Evolutionary conservation across 257 asterid species (phyloP).

Genomic region (Solanum piurae): DNA sequence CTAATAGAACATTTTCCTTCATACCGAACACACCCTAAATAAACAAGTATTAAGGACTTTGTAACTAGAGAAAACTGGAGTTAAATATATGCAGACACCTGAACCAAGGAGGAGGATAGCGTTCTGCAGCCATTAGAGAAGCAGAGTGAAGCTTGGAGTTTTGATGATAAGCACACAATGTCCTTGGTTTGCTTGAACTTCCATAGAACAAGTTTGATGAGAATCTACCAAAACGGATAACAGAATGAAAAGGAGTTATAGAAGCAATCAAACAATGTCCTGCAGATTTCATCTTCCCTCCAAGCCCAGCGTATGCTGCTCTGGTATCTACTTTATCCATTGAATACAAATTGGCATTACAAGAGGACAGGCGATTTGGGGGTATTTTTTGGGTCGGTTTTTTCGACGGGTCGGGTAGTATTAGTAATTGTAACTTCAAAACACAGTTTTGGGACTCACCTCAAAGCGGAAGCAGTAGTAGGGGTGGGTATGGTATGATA

Average conservation of each 20-base stretch:
- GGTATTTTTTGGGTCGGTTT: neutral
- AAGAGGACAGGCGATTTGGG: constrained; percentile 14
- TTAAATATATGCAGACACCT: constrained; percentile 31
- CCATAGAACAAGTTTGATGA: constrained; percentile 22
- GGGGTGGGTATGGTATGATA: too few relatives aligned
- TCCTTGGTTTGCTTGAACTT: constrained; percentile 33
- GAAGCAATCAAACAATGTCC: constrained; percentile 45
- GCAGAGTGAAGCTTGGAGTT: constrained; percentile 29
- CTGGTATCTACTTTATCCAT: constrained; percentile 43
- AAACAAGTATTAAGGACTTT: neutral
- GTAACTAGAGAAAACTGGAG: neutral
- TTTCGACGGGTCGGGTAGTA: neutral
- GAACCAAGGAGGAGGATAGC: constrained; percentile 77
- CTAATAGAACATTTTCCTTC: neutral
- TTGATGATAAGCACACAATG: constrained; percentile 17
- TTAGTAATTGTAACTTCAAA: neutral
- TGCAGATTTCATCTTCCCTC: constrained; percentile 56
- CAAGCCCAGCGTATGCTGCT: constrained; percentile 30
- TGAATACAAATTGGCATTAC: constrained; percentile 38
- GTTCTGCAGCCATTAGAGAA: constrained; percentile 51
- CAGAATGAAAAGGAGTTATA: constrained; percentile 60
- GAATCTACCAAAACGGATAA: constrained; percentile 47
- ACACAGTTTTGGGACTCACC: too few relatives aligned
- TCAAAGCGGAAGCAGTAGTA: too few relatives aligned
- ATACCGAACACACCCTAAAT: neutral